Conservation (phyloP, 192 early-diverging fungal species). For the Backusella tuberculispora region DNA sequence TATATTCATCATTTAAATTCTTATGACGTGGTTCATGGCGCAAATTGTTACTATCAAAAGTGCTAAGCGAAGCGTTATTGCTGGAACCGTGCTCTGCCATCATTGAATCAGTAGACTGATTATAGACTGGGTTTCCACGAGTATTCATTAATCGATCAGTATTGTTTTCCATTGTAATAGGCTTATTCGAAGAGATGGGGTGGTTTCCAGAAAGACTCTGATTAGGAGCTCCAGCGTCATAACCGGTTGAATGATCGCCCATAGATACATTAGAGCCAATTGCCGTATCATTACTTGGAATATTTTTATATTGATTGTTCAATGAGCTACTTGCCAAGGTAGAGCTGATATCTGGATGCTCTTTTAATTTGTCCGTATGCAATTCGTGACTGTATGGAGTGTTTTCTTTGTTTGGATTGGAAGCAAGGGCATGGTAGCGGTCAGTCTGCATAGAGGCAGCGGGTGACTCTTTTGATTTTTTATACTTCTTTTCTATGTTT, state of each 20-base stretch:
- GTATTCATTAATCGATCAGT: no score
- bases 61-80: no score
- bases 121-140: no score
- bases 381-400: background rate
- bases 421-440: background rate
- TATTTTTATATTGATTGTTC: background rate
- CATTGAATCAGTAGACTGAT: no score
- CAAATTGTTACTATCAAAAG: no score
- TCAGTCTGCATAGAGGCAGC: background rate
- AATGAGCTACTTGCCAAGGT: background rate
- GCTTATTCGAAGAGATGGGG: no score
- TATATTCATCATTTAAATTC: no score
- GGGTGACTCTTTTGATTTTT: background rate
- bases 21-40: no score
- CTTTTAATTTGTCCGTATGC: background rate
- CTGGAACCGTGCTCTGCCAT: no score
- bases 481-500: constrained; percentile 3
- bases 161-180: no score
- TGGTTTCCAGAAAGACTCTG: no score
- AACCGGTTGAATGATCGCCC: background rate
- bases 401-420: background rate
- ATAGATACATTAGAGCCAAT: background rate
- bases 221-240: background rate
- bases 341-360: background rate
- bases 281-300: background rate